Percentiles rank a stretch among this genome's conserved stretches.
Evolutionary conservation across 2,329 filamentous ascomycete genomes (phyloP).

Genomic region (Trichoderma pleuroti): DNA sequence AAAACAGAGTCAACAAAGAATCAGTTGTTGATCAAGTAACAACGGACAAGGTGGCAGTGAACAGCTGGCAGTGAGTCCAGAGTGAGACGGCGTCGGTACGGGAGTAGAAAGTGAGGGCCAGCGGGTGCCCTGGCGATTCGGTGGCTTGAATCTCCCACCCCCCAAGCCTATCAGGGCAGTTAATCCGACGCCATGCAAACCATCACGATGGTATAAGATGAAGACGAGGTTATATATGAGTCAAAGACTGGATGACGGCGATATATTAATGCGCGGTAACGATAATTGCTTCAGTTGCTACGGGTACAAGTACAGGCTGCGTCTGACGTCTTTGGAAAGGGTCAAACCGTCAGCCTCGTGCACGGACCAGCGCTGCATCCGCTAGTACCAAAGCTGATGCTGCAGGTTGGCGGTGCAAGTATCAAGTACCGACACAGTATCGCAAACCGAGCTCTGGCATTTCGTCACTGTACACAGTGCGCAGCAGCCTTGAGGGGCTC

Average conservation of each 20-base stretch:
- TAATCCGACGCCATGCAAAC: background rate
- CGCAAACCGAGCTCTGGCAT: background rate
- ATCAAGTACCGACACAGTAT: background rate
- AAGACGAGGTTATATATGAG: background rate
- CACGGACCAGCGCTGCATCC: background rate
- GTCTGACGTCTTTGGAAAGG: conserved; percentile 3
- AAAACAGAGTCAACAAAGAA: background rate
- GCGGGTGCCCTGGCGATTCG: background rate
- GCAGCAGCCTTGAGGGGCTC: background rate
- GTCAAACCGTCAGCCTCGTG: conserved; percentile 8
- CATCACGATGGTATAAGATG: background rate
- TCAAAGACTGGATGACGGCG: background rate
- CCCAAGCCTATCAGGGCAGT: background rate
- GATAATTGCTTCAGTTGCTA: background rate
- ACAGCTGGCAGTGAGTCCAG: background rate
- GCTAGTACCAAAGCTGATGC: background rate
- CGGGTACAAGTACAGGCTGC: too few species aligned
- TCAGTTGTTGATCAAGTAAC: background rate
- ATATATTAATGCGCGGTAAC: background rate
- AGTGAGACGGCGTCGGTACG: background rate
- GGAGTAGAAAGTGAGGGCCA: background rate
- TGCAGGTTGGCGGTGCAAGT: background rate
- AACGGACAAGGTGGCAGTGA: background rate
- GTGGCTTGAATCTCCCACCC: background rate
- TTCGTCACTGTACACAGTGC: background rate